Evolutionary conservation across 306 rosid genomes (phyloP).

Genomic region (Cicer yamashitae): DNA sequence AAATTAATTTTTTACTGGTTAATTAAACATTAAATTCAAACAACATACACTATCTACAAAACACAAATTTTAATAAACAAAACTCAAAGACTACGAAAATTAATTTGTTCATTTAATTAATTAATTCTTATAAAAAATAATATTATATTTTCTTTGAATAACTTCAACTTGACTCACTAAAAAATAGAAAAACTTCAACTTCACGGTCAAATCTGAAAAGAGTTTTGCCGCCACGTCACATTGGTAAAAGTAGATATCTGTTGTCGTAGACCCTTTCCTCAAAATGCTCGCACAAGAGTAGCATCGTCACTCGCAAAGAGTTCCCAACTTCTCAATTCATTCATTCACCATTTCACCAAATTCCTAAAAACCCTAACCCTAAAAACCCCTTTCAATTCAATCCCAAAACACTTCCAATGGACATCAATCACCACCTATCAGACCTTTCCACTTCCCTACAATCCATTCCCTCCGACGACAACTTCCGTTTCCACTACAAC

Average conservation of each 20-base stretch:
- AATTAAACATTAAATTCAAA: too few species aligned
- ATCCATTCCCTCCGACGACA: slow-evolving; percentile 61
- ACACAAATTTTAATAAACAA: too few species aligned
- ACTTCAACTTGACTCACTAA: too few species aligned
- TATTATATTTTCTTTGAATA: too few species aligned
- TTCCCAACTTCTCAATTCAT: neutral
- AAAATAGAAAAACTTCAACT: too few species aligned
- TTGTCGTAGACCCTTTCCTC: neutral
- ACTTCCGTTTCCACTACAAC: slow-evolving; percentile 74
- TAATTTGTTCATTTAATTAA: too few species aligned
- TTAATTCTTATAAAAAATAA: too few species aligned
- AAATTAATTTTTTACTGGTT: too few species aligned
- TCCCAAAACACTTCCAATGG: slow-evolving; percentile 34
- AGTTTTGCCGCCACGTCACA: neutral
- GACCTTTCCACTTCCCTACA: slow-evolving; percentile 63
- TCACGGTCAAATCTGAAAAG: neutral
- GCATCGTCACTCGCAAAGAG: neutral
- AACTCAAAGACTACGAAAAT: too few species aligned
- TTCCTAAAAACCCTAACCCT: slow-evolving; percentile 54
- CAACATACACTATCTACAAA: too few species aligned
- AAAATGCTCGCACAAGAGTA: neutral
- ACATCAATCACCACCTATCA: slow-evolving; percentile 48
- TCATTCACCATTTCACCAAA: slow-evolving; percentile 16
- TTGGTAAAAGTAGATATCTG: neutral
- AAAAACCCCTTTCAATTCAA: slow-evolving; percentile 23